Evolutionary conservation across 306 rosid species (phyloP).

Genomic region (Sicyos baderoa): DNA sequence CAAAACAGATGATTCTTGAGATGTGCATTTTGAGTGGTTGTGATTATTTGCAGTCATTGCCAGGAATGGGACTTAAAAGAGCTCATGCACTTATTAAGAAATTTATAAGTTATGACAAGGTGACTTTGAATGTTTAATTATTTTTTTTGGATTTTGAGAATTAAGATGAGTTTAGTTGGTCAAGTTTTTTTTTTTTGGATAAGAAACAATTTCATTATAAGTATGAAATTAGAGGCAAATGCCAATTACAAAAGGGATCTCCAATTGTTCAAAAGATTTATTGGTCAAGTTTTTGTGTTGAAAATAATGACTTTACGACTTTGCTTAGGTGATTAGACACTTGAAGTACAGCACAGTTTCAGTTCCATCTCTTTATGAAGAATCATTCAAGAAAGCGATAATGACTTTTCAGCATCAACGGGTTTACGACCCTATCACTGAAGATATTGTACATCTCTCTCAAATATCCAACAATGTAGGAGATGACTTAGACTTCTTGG

Average conservation of each 20-base stretch:
- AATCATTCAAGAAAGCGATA: constrained; percentile 74
- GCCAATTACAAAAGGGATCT: too few relatives aligned
- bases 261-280: too few relatives aligned
- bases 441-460: constrained; percentile 63
- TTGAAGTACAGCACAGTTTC: constrained; percentile 61
- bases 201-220: too few relatives aligned
- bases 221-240: too few relatives aligned
- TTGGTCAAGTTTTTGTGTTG: constrained; percentile 21
- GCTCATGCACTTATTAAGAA: constrained; percentile 71
- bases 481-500: constrained; percentile 67
- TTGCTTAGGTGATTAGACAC: constrained; percentile 73
- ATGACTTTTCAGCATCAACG: constrained; percentile 81
- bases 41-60: constrained; percentile 80
- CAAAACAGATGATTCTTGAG: constrained; percentile 81
- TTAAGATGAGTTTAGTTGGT: not conserved
- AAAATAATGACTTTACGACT: constrained; percentile 20
- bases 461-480: constrained; percentile 37
- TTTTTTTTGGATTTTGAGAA: not conserved
- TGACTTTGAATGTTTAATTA: constrained; percentile 23
- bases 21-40: constrained; percentile 98
- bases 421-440: constrained; percentile 58
- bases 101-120: constrained; percentile 73
- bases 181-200: too few relatives aligned
- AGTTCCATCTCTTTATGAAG: constrained; percentile 76
- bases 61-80: constrained; percentile 97